phyloP scores from a whole-genome alignment of 179 eudicot species.

The Dionaea muscipula region DNA sequence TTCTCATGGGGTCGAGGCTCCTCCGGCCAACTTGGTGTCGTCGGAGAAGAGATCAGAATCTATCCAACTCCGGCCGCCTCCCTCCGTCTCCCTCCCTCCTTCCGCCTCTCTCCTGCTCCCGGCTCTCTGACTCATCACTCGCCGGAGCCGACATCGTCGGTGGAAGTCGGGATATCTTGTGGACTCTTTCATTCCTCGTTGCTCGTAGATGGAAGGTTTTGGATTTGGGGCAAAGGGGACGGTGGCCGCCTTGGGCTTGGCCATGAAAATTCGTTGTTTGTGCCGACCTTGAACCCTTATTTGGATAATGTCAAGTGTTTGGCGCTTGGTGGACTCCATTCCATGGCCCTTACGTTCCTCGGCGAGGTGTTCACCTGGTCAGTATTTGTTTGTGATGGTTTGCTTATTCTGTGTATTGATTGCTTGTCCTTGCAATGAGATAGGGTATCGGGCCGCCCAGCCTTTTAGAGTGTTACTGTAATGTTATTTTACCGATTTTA shows the following conservation, averaged over 20 bases:
- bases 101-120: constrained; percentile 24
- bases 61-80: constrained; percentile 51
- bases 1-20: constrained; percentile 83
- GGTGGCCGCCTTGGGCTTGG: constrained; percentile 83
- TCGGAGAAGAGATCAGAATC: constrained; percentile 35
- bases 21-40: constrained; percentile 77
- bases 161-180: constrained; percentile 51
- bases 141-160: neutral
- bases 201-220: constrained; percentile 47
- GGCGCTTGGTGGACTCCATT: constrained; percentile 92
- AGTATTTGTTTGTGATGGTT: too few species aligned
- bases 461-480: too few species aligned
- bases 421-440: too few species aligned
- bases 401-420: too few species aligned
- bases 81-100: constrained; percentile 28
- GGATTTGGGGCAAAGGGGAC: constrained; percentile 98
- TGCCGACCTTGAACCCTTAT: constrained; percentile 41
- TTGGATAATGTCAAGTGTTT: constrained; percentile 28
- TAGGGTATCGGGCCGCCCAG: too few species aligned
- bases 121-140: constrained; percentile 16
- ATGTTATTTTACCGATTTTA: too few species aligned
- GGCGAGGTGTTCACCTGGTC: constrained; percentile 79
- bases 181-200: constrained; percentile 77
- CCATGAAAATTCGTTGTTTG: constrained; percentile 43
- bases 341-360: constrained; percentile 46